Evolutionary conservation across 2,329 filamentous ascomycete species (phyloP), one percentile per base, ranked within the genome.

Genomic region (Neodidymelliopsis sp.): DNA sequence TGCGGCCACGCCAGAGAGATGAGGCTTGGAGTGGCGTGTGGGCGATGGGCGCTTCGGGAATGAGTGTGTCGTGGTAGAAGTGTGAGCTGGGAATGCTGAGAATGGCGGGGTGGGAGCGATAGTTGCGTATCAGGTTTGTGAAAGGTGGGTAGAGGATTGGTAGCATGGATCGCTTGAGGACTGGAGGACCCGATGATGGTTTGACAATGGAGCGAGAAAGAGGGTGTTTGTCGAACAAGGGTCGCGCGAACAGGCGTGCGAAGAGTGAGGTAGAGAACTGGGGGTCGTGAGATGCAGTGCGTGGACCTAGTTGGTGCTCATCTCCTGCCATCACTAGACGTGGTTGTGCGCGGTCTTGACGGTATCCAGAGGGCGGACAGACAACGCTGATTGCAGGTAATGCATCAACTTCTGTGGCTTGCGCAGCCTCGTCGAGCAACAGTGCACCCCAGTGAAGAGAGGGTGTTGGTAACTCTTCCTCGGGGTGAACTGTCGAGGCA

Each of bases 261-360:
- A 79, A 77, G 12, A 77, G 61, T 4, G 73, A 76, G 4, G 55
- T 70, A 30, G 65, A 66, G 34, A 76, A 64, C 12, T 53, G 55
- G 10, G 70, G 57, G 29, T 69, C 53, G 16, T 56, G 62, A 23
- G 72, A 75, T 30, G 69, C 67, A 10, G 71, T 72, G 39, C 69
- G 66, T 16, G 76, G 73, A 1, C 74, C 75, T 23, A 78, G 70
- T 56, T 79, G 76, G 37, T 74, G 67, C 31, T 77, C 69, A 55
- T 78, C 76, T 23, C 76, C 76, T 13, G 76, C 76, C 75, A 78
- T 74, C n/a, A 75, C 63, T 30, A 79, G 70, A 29, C 71, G 66
- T 5, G 75, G 75, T 35, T 66, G 60, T 0, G 31, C 51, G 12
- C 53, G 49, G 35, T 49, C 27, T 16, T 51, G 43, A 15, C 63